Conservation (phyloP, 768 basidiomycete genomes). For the Boletus tomentosulus region DNA sequence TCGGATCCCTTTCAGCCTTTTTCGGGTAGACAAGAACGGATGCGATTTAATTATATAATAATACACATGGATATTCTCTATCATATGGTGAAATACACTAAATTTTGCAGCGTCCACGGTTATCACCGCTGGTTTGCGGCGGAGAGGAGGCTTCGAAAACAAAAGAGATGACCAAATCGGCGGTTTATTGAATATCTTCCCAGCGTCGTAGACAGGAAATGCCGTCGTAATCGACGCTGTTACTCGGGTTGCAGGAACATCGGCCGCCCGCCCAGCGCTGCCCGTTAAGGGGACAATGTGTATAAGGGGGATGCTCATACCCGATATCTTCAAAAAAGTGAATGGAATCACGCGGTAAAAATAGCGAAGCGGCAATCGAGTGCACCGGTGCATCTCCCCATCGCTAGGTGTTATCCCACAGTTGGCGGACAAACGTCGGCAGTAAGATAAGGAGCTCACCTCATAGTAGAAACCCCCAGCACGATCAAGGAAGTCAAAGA, state of each 20-base stretch:
- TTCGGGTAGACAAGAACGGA: no score
- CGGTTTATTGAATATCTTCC: slow-evolving; percentile 8
- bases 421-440: neutral
- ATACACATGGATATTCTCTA: neutral
- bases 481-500: slow-evolving; percentile 77
- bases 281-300: slow-evolving; percentile 19
- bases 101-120: neutral
- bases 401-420: slow-evolving; percentile 41
- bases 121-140: neutral
- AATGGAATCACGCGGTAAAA: slow-evolving; percentile 83
- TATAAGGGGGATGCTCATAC: slow-evolving; percentile 27
- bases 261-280: slow-evolving; percentile 21
- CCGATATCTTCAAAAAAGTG: slow-evolving; percentile 95
- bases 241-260: slow-evolving; percentile 22
- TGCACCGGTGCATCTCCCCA: slow-evolving; percentile 96
- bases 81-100: neutral
- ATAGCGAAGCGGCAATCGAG: slow-evolving; percentile 87
- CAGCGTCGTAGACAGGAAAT: slow-evolving; percentile 26
- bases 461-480: slow-evolving; percentile 90
- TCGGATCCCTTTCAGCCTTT: no score
- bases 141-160: neutral
- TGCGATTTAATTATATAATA: neutral
- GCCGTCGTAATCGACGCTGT: slow-evolving; percentile 26
- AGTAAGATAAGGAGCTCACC: slow-evolving; percentile 32
- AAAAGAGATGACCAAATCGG: neutral